These are phyloP conservation scores for Phytopythium litorale DNA, from an alignment of 352 stramenopile species.

Conservation along the genomic window DNA sequence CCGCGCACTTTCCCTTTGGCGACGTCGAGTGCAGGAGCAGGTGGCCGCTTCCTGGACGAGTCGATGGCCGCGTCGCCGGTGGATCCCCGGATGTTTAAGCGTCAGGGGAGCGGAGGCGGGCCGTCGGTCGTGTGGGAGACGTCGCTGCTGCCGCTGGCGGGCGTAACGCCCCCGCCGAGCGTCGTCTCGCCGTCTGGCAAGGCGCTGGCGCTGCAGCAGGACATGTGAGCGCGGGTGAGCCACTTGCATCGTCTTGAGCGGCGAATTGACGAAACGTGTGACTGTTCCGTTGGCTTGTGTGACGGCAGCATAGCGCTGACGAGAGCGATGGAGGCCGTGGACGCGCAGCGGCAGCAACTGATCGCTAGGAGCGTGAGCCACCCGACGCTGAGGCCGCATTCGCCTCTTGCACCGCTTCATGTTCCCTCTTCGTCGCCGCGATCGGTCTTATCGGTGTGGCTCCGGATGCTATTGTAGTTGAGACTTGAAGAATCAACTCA, in stretches of 20 bases:
- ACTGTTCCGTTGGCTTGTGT: not conserved
- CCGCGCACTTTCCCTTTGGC: not conserved
- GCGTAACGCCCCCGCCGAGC: slow-evolving; percentile 3
- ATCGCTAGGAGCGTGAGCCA: slow-evolving; percentile 24
- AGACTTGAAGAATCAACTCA: slow-evolving; percentile 1
- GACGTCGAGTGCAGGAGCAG: not conserved
- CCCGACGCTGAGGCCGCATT: slow-evolving; percentile 10
- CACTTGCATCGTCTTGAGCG: no score
- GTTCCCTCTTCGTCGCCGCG: not conserved
- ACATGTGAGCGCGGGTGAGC: slow-evolving; percentile 8
- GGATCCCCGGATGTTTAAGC: not conserved
- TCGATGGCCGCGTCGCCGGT: not conserved
- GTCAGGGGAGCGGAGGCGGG: not conserved
- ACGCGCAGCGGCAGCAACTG: slow-evolving; percentile 26
- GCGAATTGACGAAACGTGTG: not conserved
- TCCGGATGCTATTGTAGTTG: no score
- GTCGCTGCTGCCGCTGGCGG: slow-evolving; percentile 10
- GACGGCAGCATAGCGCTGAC: slow-evolving; percentile 24
- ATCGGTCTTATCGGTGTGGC: not conserved
- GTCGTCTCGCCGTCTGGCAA: slow-evolving; percentile 10
- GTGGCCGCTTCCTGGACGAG: not conserved
- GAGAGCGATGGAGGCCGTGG: slow-evolving; percentile 33
- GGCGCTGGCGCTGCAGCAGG: slow-evolving; percentile 11
- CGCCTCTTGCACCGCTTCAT: slow-evolving; percentile 3
- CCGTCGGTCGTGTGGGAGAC: slow-evolving; percentile 22